phyloP scores from a whole-genome alignment of 2,329 filamentous ascomycete species.

The Davidsoniella neocaledoniae region DNA sequence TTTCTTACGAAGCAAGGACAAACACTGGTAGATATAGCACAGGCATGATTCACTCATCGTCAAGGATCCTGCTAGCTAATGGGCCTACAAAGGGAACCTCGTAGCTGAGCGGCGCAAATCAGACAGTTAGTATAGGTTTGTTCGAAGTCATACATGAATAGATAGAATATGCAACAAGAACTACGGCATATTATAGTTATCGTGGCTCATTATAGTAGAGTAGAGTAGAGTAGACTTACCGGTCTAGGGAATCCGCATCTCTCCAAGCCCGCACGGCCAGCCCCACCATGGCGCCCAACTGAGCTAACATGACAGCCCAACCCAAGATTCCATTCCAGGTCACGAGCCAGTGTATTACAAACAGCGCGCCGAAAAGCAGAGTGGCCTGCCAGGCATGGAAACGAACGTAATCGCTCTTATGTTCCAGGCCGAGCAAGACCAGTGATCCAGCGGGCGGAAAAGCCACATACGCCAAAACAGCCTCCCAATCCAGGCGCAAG shows the following conservation, averaged over 20 bases:
- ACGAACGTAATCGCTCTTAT: constrained; percentile 92
- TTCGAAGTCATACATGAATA: neutral
- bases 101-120: constrained; percentile 33
- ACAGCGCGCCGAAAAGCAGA: constrained; percentile 57
- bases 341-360: constrained; percentile 71
- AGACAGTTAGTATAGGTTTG: constrained; percentile 14
- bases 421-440: constrained; percentile 67
- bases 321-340: constrained; percentile 71
- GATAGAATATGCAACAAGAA: no score
- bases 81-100: constrained; percentile 78
- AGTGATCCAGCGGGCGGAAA: constrained; percentile 77
- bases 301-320: constrained; percentile 64
- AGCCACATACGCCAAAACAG: constrained; percentile 71
- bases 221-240: constrained; percentile 24
- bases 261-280: constrained; percentile 65
- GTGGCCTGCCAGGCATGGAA: constrained; percentile 96
- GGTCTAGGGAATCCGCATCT: constrained; percentile 54
- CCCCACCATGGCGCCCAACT: constrained; percentile 60
- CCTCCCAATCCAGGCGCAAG: constrained; percentile 75
- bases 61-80: constrained; percentile 75
- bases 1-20: neutral
- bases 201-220: no score
- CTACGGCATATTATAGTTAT: no score
- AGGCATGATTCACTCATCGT: constrained; percentile 45
- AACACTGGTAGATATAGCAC: neutral